A percentile compares a stretch with the other conserved stretches of the same genome.
Evolutionary conservation across 2,329 filamentous ascomycete genomes (phyloP).

Genomic region (Fusarium pseudoanthophilum): DNA sequence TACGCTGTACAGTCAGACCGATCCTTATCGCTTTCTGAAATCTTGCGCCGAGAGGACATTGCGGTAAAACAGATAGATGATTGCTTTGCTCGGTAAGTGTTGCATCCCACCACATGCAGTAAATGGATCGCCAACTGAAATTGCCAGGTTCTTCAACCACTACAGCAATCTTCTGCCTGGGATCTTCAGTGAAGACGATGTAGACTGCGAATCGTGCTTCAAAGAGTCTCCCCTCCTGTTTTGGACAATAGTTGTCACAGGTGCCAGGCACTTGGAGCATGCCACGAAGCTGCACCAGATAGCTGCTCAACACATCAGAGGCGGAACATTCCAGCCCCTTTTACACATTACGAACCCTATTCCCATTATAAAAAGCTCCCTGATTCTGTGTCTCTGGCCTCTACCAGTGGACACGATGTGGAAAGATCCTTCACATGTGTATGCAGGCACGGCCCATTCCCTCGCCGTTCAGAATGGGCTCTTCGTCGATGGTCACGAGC

Average conservation of each 20-base stretch:
- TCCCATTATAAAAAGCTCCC: not conserved
- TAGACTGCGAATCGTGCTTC: not conserved
- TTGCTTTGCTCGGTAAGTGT: not conserved
- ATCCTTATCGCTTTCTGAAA: not conserved
- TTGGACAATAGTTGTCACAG: not conserved
- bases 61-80: not conserved
- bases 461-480: slow-evolving; percentile 4
- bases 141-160: not conserved
- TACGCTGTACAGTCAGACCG: not conserved
- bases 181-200: not conserved
- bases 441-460: not conserved
- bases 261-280: not conserved
- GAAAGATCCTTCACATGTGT: slow-evolving; percentile 7
- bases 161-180: not conserved
- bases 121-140: not conserved
- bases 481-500: not conserved
- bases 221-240: not conserved
- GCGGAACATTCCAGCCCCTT: not conserved
- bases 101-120: not conserved
- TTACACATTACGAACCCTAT: not conserved
- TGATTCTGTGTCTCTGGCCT: slow-evolving; percentile 2
- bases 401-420: not conserved
- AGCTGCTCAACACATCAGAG: not conserved
- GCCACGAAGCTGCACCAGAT: not conserved
- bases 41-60: not conserved